Evolutionary conservation across 2,329 filamentous ascomycete species (phyloP), one percentile per base, ranked within the genome.

Genomic region (Colletotrichum agaves): DNA sequence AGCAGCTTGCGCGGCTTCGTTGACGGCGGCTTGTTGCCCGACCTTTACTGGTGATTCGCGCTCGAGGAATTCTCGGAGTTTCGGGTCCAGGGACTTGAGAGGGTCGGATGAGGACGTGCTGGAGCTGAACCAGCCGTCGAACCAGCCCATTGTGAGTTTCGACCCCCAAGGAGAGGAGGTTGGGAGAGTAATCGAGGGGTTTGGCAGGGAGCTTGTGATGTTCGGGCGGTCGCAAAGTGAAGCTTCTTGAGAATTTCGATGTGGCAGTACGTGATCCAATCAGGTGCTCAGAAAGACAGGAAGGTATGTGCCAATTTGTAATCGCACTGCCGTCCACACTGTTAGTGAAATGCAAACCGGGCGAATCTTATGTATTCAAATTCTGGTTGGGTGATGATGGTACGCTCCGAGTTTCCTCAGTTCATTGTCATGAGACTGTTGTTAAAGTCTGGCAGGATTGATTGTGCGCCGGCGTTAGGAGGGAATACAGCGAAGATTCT

Each of bases 21-120:
- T 53, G 23, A 35, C 41, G 17, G 39, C 37, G 74, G 69, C 73
- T 17, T 65, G 67, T 66, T 76, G 74, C n/a, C n/a, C n/a, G 82
- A 91, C 91, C 80, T 92, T 92, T 73, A 91, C 83, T 35, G 93
- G 91, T 27, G 92, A 91, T 82, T 97, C 93, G 79, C 91, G 90
- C 76, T 94, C 85, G 75, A 97, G 89, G 78, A 94, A 97, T 71
- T 95, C 91, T 75, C 91, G 91, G 63, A 97, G 87, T 71, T 90
- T 90, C 43, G 93, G 92, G 75, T 97, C 93, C 73, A 98, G 89
- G 73, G 92, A 90, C 73, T 86, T 85, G 71, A 93, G 85, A 23
- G 92, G 90, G 70, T 89, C 84, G 73, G 77, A 77, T 70, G 79
- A 80, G 69, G 77, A 81, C 61, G 79, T 78, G 71, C 83, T 80